phyloP scores from a whole-genome alignment of 306 rosid species.

The Astragalus membranaceus region DNA sequence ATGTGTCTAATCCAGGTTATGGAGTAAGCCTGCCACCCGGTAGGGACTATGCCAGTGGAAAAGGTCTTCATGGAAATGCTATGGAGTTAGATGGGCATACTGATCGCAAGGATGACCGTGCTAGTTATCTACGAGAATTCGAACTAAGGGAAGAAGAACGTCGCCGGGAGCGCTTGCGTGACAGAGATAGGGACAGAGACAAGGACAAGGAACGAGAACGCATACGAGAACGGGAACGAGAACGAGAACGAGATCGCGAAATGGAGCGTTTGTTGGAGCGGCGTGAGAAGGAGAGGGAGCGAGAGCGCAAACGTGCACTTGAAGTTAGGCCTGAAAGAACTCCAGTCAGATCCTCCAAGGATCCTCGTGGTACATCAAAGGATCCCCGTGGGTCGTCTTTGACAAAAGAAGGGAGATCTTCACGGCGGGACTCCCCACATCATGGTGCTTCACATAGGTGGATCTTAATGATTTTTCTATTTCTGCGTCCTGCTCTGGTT shows the following conservation, averaged over 20 bases:
- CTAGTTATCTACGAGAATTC: conserved; percentile 83
- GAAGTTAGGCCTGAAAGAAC: conserved; percentile 41
- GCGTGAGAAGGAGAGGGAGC: conserved; percentile 81
- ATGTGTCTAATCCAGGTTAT: conserved; percentile 90
- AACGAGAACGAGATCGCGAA: conserved; percentile 69
- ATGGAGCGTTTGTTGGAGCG: conserved; percentile 72
- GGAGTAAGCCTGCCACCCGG: conserved; percentile 99
- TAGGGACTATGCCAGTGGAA: conserved; percentile 89
- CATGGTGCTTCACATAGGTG: conserved; percentile 82
- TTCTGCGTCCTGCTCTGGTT: conserved; percentile 71
- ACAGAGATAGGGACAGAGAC: conserved; percentile 85
- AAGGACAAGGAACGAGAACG: conserved; percentile 78
- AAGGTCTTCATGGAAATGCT: conserved; percentile 72
- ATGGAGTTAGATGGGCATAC: conserved; percentile 68
- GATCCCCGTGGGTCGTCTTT: conserved; percentile 78
- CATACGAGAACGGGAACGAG: conserved; percentile 64
- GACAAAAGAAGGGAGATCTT: conserved; percentile 69
- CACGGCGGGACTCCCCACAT: conserved; percentile 82
- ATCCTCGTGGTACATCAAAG: conserved; percentile 62
- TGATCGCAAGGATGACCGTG: conserved; percentile 86
- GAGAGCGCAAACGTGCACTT: conserved; percentile 76
- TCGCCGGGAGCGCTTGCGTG: conserved; percentile 82
- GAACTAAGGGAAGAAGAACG: conserved; percentile 96
- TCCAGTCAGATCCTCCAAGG: conserved; percentile 57
- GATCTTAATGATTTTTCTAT: conserved; percentile 74